Conservation (phyloP, 345 rosid species). For the Crucihimalaya himalaica region DNA sequence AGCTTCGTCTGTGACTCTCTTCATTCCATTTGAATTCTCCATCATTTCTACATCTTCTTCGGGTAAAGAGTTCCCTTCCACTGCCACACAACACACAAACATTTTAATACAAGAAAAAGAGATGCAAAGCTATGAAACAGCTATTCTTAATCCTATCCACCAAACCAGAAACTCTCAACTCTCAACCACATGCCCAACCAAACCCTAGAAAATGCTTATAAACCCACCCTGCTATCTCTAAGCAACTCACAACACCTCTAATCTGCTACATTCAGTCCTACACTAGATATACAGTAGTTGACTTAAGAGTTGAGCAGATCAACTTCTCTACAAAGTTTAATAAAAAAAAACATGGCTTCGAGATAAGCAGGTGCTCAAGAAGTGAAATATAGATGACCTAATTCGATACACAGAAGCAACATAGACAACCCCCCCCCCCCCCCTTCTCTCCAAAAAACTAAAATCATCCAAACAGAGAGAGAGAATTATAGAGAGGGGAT, state of each 20-base stretch:
- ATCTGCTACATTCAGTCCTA: constrained; percentile 3
- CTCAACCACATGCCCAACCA: background rate
- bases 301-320: background rate
- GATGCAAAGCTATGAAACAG: background rate
- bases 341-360: background rate
- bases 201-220: background rate
- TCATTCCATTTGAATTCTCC: constrained; percentile 35
- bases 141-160: background rate
- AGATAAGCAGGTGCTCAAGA: background rate
- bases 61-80: constrained; percentile 40
- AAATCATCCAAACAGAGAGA: background rate
- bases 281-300: background rate
- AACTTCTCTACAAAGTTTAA: background rate
- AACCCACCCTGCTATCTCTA: background rate
- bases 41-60: constrained; percentile 36
- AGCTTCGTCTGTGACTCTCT: constrained; percentile 18
- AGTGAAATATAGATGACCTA: background rate
- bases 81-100: constrained; percentile 31
- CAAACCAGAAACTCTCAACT: background rate
- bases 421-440: background rate
- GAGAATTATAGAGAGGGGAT: background rate
- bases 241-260: background rate
- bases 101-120: background rate
- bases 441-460: no score
- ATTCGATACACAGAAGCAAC: background rate